These are phyloP conservation scores for Vaccinium macrocarpon DNA, from an alignment of 148 eudicot genomes.

Conservation along the genomic window DNA sequence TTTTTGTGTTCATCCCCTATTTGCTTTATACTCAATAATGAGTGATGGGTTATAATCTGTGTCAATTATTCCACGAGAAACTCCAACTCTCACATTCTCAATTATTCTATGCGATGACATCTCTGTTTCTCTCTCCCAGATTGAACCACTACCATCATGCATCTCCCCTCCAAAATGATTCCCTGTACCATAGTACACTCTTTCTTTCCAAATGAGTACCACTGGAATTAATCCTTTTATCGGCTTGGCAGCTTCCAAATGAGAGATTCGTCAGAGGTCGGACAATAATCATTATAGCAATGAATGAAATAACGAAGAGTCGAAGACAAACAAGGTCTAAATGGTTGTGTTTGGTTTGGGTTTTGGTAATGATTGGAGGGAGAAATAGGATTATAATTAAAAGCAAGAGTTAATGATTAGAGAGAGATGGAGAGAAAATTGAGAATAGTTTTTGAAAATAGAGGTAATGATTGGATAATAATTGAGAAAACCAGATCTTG, in stretches of 20 bases:
- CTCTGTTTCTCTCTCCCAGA: too few species aligned
- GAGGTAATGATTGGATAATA: too few species aligned
- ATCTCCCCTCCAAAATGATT: not conserved
- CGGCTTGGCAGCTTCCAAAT: not conserved
- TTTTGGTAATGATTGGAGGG: too few species aligned
- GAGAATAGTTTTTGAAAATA: too few species aligned
- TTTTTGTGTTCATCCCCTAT: not conserved
- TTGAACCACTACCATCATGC: not conserved
- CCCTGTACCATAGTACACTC: not conserved
- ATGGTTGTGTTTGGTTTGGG: too few species aligned
- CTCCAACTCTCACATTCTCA: not conserved
- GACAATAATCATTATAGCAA: not conserved
- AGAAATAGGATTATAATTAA: too few species aligned
- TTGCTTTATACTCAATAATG: not conserved
- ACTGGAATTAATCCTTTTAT: not conserved
- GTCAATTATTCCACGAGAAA: not conserved
- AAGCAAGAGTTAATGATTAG: too few species aligned
- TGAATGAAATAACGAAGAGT: not conserved
- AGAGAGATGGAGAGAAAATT: too few species aligned
- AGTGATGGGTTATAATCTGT: not conserved
- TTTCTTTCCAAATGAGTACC: not conserved
- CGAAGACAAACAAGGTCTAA: not conserved
- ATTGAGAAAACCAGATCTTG: too few species aligned
- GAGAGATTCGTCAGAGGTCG: not conserved
- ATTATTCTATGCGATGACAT: too few species aligned